Conservation (phyloP, 2,329 filamentous ascomycete species). For the Harringtonia aguacate region DNA sequence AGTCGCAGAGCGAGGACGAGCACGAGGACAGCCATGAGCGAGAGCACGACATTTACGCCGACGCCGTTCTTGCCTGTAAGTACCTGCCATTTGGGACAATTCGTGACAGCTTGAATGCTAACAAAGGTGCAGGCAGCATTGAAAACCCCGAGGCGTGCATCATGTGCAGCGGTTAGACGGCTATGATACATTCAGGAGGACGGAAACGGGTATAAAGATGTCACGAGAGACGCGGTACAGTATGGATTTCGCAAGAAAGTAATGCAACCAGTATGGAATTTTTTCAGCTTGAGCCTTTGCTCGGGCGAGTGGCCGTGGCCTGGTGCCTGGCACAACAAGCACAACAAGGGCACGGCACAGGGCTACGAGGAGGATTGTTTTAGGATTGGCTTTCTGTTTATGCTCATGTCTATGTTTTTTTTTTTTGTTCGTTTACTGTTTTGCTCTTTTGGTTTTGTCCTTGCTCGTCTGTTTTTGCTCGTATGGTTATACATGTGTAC, state of each 20-base stretch:
- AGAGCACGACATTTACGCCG: constrained; percentile 90
- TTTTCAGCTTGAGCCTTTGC: too few species aligned
- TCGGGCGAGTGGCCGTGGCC: too few species aligned
- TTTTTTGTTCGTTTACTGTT: too few species aligned
- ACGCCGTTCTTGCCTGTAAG: constrained; percentile 81
- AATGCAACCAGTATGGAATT: not conserved
- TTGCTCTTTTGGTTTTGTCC: too few species aligned
- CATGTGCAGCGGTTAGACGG: constrained; percentile 85
- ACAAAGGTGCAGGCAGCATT: constrained; percentile 60
- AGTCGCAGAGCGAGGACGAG: constrained; percentile 61
- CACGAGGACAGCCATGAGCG: constrained; percentile 61
- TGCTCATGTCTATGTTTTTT: too few species aligned
- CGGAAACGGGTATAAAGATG: not conserved
- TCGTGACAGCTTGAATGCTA: constrained; percentile 13
- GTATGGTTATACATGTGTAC: too few species aligned
- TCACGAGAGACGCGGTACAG: not conserved
- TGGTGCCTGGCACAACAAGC: too few species aligned
- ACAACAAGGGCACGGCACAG: too few species aligned
- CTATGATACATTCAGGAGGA: not conserved
- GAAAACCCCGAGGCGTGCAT: constrained; percentile 91
- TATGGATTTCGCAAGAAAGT: constrained; percentile 1
- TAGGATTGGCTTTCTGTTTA: too few species aligned
- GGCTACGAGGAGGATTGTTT: too few species aligned
- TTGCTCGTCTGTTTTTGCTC: too few species aligned
- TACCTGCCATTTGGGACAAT: constrained; percentile 12